These are phyloP conservation scores for Syzygium jambos DNA, from an alignment of 345 rosid genomes.

Conservation along the genomic window DNA sequence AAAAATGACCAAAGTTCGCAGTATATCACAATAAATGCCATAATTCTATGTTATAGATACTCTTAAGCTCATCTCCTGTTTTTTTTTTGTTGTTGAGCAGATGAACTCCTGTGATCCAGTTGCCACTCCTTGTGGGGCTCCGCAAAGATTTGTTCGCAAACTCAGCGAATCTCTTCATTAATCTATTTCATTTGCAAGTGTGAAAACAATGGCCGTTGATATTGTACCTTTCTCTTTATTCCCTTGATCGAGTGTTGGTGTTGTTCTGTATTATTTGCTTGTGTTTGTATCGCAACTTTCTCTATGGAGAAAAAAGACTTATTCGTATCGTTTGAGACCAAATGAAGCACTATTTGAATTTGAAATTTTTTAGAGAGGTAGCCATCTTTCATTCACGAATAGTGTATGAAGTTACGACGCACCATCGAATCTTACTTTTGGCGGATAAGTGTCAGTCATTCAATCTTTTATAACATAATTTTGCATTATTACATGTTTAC, in stretches of 20 bases:
- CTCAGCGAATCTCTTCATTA: neutral
- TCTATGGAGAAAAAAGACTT: fast-evolving
- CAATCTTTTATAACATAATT: neutral
- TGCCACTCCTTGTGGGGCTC: neutral
- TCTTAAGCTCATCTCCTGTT: neutral
- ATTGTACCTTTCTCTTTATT: fast-evolving
- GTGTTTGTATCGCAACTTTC: fast-evolving
- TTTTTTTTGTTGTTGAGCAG: neutral
- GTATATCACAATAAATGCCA: neutral
- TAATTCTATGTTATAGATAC: neutral
- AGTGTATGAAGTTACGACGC: fast-evolving
- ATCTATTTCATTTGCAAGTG: neutral
- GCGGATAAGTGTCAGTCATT: fast-evolving
- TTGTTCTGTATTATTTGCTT: fast-evolving
- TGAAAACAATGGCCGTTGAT: fast-evolving
- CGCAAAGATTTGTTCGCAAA: neutral
- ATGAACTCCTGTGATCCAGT: neutral
- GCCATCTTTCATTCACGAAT: fast-evolving
- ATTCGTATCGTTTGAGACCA: neutral
- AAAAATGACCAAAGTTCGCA: neutral
- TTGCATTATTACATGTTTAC: neutral
- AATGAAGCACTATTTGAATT: fast-evolving
- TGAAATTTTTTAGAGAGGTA: neutral
- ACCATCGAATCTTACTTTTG: neutral
- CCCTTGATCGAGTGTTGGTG: fast-evolving